Evolutionary conservation across 1,139 yeast genomes (phyloP).

Genomic region (Scheffersomyces titani): DNA sequence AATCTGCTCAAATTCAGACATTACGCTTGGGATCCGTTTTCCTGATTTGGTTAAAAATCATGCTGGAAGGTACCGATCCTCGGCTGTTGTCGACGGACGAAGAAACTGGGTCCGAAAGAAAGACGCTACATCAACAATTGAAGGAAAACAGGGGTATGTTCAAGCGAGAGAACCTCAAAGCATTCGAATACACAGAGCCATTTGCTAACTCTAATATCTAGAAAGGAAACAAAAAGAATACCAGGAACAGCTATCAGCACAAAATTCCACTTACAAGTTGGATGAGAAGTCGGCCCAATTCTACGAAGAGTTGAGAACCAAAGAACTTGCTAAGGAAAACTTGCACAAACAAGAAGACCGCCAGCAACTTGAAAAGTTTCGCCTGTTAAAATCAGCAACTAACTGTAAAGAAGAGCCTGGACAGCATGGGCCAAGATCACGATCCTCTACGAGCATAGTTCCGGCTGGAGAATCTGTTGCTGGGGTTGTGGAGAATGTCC

Average conservation of each 20-base stretch:
- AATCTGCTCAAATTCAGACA: background rate
- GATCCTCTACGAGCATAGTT: background rate
- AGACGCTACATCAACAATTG: constrained; percentile 15
- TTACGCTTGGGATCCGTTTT: background rate
- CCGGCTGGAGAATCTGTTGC: background rate
- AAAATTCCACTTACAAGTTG: constrained; percentile 17
- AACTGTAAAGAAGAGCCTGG: background rate
- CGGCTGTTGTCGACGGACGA: background rate
- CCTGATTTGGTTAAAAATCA: background rate
- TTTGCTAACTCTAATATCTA: constrained; percentile 3
- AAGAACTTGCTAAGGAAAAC: constrained; percentile 16
- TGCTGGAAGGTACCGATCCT: background rate
- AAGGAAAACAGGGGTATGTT: constrained; percentile 17
- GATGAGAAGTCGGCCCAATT: constrained; percentile 17
- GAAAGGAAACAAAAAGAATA: constrained; percentile 16
- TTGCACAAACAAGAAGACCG: background rate
- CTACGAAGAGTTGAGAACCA: constrained; percentile 22
- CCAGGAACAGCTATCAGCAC: constrained; percentile 14
- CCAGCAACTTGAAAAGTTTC: background rate
- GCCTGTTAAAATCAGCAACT: background rate
- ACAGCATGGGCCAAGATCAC: background rate
- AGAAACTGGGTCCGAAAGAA: constrained; percentile 8
- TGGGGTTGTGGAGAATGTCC: background rate
- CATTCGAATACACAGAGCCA: background rate
- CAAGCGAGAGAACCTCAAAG: background rate